A percentile compares a stretch with the other conserved stretches of the same genome.
phyloP scores from a whole-genome alignment of 352 stramenopile species.

The Pythium aquatile region DNA sequence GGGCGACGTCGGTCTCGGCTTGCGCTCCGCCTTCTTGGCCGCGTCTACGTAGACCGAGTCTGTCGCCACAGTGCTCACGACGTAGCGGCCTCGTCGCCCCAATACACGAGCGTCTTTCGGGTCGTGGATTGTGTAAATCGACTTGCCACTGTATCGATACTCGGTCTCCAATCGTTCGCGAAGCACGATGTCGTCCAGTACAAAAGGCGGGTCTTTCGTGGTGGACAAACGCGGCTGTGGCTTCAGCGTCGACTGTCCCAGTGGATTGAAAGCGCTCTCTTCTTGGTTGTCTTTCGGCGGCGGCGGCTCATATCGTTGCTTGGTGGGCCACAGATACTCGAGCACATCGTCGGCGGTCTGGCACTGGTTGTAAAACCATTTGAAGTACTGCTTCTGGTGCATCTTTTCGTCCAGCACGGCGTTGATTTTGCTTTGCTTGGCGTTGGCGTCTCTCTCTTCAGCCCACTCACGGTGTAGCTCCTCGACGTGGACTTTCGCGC shows the following conservation, averaged over 20 bases:
- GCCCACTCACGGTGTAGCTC: slow-evolving; percentile 36
- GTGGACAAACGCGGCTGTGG: background rate
- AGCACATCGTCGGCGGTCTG: slow-evolving; percentile 56
- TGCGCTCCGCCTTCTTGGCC: slow-evolving; percentile 13
- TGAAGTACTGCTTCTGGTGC: slow-evolving; percentile 47
- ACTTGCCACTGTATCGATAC: slow-evolving; percentile 43
- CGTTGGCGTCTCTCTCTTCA: slow-evolving; percentile 28
- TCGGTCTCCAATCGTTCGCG: slow-evolving; percentile 39
- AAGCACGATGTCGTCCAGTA: slow-evolving; percentile 58
- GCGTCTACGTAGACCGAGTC: slow-evolving; percentile 26
- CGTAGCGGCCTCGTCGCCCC: slow-evolving; percentile 30
- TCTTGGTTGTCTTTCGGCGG: background rate
- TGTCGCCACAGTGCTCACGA: slow-evolving; percentile 21
- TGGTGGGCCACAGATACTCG: slow-evolving; percentile 48
- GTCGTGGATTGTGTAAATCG: slow-evolving; percentile 56
- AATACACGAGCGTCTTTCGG: slow-evolving; percentile 31
- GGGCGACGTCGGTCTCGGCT: slow-evolving; percentile 19
- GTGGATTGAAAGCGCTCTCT: background rate
- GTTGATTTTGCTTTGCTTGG: slow-evolving; percentile 17
- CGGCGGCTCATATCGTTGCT: slow-evolving; percentile 25
- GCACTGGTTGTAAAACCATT: slow-evolving; percentile 63
- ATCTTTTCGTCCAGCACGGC: slow-evolving; percentile 36
- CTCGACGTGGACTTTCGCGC: slow-evolving; percentile 25
- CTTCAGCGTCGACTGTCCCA: background rate
- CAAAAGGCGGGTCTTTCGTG: slow-evolving; percentile 22